phyloP scores from a whole-genome alignment of 192 early-diverging fungal species.

The Piromyces finnis region DNA sequence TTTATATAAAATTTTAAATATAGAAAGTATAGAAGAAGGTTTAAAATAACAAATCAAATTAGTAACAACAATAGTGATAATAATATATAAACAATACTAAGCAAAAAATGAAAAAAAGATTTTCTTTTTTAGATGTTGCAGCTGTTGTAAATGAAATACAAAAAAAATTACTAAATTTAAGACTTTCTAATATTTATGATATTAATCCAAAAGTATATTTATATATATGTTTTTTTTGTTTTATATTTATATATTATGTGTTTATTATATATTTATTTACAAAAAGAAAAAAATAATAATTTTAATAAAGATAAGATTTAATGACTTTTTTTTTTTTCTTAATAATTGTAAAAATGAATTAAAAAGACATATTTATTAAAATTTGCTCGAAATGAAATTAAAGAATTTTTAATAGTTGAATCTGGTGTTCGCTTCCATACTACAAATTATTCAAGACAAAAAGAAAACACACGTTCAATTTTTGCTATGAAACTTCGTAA shows the following conservation, averaged over 20 bases:
- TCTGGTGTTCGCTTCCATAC: slow-evolving; percentile 86
- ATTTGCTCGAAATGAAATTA: slow-evolving; percentile 75
- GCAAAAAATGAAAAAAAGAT: slow-evolving; percentile 54
- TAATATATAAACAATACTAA: neutral
- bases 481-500: slow-evolving; percentile 92
- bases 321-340: too few relatives aligned
- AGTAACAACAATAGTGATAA: too few relatives aligned
- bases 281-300: too few relatives aligned
- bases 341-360: too few relatives aligned
- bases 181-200: slow-evolving; percentile 93
- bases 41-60: too few relatives aligned
- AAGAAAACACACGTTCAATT: slow-evolving; percentile 58
- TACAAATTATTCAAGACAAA: slow-evolving; percentile 75
- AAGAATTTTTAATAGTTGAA: slow-evolving; percentile 78
- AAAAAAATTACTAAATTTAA: slow-evolving; percentile 53
- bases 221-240: too few relatives aligned
- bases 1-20: too few relatives aligned
- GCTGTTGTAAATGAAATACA: slow-evolving; percentile 58
- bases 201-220: slow-evolving; percentile 35
- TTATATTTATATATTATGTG: too few relatives aligned
- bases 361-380: slow-evolving; percentile 71
- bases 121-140: slow-evolving; percentile 75
- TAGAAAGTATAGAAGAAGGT: too few relatives aligned
- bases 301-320: too few relatives aligned
- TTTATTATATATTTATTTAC: too few relatives aligned